Evolutionary conservation across 1,284 basidiomycete genomes (phyloP).

Genomic region (Coriolopsis trogii): DNA sequence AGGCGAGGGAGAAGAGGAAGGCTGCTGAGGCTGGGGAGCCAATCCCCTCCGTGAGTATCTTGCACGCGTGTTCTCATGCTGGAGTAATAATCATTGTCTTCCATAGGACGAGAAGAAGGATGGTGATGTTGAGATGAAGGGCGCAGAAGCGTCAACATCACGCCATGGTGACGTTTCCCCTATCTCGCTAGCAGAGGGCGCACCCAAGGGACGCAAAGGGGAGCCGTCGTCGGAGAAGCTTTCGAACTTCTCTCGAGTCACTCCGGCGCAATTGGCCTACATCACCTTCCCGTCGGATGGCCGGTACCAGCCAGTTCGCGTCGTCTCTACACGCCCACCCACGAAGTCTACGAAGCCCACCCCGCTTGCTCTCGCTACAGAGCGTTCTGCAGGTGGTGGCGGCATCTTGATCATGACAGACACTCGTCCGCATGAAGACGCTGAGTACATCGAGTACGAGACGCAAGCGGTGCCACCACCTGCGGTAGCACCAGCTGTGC

Average conservation of each 20-base stretch:
- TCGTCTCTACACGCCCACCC: slow-evolving; percentile 60
- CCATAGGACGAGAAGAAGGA: slow-evolving; percentile 57
- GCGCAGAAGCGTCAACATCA: slow-evolving; percentile 47
- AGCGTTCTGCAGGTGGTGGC: slow-evolving; percentile 76
- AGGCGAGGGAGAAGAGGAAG: slow-evolving; percentile 90
- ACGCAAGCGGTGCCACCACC: slow-evolving; percentile 44
- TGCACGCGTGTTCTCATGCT: not conserved
- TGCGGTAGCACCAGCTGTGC: slow-evolving; percentile 32
- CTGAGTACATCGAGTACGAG: slow-evolving; percentile 77
- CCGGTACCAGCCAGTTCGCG: slow-evolving; percentile 90
- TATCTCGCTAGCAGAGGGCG: slow-evolving; percentile 50
- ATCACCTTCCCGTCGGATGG: slow-evolving; percentile 81
- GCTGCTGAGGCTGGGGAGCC: slow-evolving; percentile 77
- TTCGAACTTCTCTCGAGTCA: slow-evolving; percentile 92
- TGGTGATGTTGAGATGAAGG: slow-evolving; percentile 75
- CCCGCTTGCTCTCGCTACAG: slow-evolving; percentile 43
- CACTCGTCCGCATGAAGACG: slow-evolving; percentile 62
- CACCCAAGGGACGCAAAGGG: slow-evolving; percentile 49
- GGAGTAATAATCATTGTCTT: slow-evolving; percentile 36
- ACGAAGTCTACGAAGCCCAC: slow-evolving; percentile 36
- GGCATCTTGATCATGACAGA: slow-evolving; percentile 84
- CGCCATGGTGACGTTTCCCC: slow-evolving; percentile 61
- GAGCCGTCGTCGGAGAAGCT: slow-evolving; percentile 82
- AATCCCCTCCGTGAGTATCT: slow-evolving; percentile 77
- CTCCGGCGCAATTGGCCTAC: slow-evolving; percentile 85